Base-by-base conservation (phyloP, 108 stramenopile genomes). In the Pseudonitzschia delicatissima region DNA sequence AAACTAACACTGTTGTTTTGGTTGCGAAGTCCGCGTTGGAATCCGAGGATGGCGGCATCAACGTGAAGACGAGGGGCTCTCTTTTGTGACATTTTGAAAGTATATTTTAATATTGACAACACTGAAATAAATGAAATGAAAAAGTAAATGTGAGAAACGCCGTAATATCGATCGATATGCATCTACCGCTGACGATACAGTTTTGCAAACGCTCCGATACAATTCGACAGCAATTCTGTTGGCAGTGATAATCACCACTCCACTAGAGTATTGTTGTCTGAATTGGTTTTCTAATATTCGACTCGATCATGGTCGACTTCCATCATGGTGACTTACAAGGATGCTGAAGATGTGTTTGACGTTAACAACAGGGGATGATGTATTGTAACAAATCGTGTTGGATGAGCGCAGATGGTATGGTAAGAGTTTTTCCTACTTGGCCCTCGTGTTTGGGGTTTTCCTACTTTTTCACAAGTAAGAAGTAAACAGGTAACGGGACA, bases 31-130 rank as follows among this genome's bases (percentile, higher is more conserved):
- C 96, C 97, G 35, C 99, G 92, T 81, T 98, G 96, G 96, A 91
- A 99, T 6, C 97, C 97, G 60, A 98, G 90, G 73, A 98, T 91
- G 69, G 93, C 96, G 34, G 97, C 99, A 79, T 96, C 96, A 51
- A 98, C 94, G 79, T 98, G 96, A 62, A 99, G 93, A 62, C 94
- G 78, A 51, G 82, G 79, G 31, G 87, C 80, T 73, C 90, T 77
- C 66, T n/a, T n/a, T n/a, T 76, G 82, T 55, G 69, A 45, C 64
- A 64, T 76, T 33, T 11, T 51, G 13, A 42, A 15, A 42, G 40
- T 15, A 42, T 42, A 15, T 42, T 11, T 42, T 42, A 15, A 42
- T 42, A 42, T 42, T 2, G 1, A 42, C n/a, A n/a, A n/a, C n/a
- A n/a, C n/a, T n/a, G n/a, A n/a, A n/a, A n/a, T n/a, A n/a, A n/a